Evolutionary conservation across 2,329 filamentous ascomycete genomes (phyloP).

Genomic region (Pseudocercospora fuligena): DNA sequence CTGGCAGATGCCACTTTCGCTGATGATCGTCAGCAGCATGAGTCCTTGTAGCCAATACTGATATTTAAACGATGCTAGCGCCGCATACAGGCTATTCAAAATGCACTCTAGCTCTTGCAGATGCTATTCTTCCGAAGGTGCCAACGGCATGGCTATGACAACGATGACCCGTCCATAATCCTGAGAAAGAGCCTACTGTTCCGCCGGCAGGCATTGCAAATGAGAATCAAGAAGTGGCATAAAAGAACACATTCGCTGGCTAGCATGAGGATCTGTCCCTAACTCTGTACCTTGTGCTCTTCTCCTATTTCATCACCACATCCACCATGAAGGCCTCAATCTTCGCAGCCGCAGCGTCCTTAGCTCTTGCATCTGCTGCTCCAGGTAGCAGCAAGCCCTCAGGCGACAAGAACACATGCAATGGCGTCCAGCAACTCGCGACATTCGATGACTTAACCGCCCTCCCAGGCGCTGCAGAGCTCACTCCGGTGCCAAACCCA

Average conservation of each 20-base stretch:
- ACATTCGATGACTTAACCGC: constrained; percentile 12
- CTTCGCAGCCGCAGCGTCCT: not conserved
- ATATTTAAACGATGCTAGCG: not conserved
- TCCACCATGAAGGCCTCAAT: not conserved
- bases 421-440: not conserved
- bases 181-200: not conserved
- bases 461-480: not conserved
- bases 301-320: not conserved
- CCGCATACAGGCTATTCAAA: not conserved
- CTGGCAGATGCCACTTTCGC: not conserved
- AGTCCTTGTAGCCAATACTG: not conserved
- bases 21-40: not conserved
- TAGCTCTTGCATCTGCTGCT: not conserved
- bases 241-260: not conserved
- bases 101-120: not conserved
- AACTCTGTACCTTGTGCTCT: not conserved
- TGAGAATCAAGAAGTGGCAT: not conserved
- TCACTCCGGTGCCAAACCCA: constrained; percentile 5
- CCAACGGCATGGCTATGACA: not conserved
- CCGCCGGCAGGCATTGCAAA: not conserved
- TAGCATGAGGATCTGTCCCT: not conserved
- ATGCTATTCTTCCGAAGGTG: not conserved
- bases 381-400: not conserved
- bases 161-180: not conserved
- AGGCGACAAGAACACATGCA: not conserved